Evolutionary conservation across 495 filamentous ascomycete genomes (phyloP).

Genomic region (Trichoderma erinaceum): DNA sequence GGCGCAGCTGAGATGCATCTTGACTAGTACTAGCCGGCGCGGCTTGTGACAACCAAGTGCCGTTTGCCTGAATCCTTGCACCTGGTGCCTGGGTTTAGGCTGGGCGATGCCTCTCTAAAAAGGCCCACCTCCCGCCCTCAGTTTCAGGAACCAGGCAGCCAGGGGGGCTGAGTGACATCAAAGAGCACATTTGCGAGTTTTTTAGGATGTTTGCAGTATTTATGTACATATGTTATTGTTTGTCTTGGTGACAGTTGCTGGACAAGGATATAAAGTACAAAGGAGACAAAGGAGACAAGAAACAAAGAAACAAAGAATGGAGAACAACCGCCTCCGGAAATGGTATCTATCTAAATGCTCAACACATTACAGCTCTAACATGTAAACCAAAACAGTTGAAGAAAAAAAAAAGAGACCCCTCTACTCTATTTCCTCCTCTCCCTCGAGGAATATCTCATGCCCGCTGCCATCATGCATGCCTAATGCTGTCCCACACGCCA

Average conservation of each 20-base stretch:
- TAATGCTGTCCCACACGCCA: constrained; percentile 55
- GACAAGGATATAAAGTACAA: neutral
- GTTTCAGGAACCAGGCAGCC: neutral
- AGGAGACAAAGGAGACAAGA: too few species aligned
- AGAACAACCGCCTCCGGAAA: neutral
- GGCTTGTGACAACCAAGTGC: neutral
- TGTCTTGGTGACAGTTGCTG: neutral
- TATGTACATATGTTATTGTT: neutral
- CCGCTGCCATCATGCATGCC: constrained; percentile 69
- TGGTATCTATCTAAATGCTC: neutral
- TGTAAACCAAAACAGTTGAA: neutral
- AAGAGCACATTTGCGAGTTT: too few species aligned
- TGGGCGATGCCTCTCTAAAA: neutral
- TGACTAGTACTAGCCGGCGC: neutral
- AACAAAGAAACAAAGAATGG: too few species aligned
- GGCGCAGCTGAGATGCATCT: neutral
- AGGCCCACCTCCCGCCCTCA: neutral
- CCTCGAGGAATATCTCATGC: constrained; percentile 62
- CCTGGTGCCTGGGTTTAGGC: neutral
- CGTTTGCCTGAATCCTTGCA: neutral
- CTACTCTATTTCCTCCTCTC: constrained; percentile 45
- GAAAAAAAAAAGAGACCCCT: neutral
- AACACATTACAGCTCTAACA: neutral
- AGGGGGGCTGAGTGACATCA: neutral
- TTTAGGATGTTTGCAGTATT: neutral